Percentiles rank a stretch among this genome's conserved stretches.
Conservation (phyloP, 1,139 yeast genomes). For the Pichia sp. region DNA sequence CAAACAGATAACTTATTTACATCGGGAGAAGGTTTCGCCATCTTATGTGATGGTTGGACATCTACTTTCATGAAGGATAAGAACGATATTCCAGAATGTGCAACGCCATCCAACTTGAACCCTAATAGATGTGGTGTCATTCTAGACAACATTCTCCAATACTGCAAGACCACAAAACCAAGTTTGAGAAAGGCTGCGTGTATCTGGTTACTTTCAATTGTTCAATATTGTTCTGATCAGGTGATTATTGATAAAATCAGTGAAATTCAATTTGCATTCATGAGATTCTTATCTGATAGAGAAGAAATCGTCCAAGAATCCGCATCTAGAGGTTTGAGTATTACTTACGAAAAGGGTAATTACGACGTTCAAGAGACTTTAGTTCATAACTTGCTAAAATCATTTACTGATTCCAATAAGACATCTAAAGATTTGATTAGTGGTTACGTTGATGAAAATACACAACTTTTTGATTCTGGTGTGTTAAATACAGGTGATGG, state of each 20-base stretch:
- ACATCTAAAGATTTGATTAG: constrained; percentile 46
- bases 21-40: constrained; percentile 80
- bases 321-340: constrained; percentile 84
- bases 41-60: constrained; percentile 75
- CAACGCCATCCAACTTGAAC: constrained; percentile 6
- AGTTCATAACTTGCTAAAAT: constrained; percentile 69
- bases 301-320: constrained; percentile 90
- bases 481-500: constrained; percentile 69
- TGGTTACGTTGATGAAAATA: constrained; percentile 75
- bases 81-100: constrained; percentile 29
- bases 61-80: constrained; percentile 48
- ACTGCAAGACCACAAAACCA: constrained; percentile 70
- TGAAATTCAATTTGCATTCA: constrained; percentile 66
- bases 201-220: constrained; percentile 80
- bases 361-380: constrained; percentile 65
- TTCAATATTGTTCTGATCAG: constrained; percentile 66
- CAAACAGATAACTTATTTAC: constrained; percentile 74
- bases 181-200: constrained; percentile 70
- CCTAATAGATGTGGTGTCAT: constrained; percentile 33
- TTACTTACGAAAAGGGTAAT: constrained; percentile 79
- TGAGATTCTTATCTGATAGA: constrained; percentile 65
- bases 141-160: constrained; percentile 46
- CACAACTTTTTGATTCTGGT: constrained; percentile 85
- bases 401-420: constrained; percentile 74
- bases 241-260: constrained; percentile 45